A percentile compares a stretch with the other conserved stretches of the same genome.
phyloP scores from a whole-genome alignment of 176 grass and related monocot species.

The Carex pumila region DNA sequence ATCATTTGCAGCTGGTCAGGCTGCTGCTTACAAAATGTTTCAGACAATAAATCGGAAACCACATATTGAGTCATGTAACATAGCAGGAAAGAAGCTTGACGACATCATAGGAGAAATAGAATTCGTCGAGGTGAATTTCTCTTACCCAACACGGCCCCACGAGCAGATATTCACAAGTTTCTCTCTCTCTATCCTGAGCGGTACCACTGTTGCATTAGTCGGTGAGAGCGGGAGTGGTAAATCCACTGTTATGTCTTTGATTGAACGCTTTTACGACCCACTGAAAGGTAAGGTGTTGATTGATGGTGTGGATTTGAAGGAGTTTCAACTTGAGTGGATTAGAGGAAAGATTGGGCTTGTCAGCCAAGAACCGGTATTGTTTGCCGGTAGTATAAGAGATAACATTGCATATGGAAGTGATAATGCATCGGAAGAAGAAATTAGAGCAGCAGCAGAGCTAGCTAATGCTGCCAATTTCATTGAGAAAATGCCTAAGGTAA shows the following conservation, averaged over 20 bases:
- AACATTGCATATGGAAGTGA: conserved; percentile 80
- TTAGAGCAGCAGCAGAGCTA: conserved; percentile 56
- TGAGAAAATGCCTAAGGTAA: conserved; percentile 81
- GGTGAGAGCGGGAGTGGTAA: conserved; percentile 89
- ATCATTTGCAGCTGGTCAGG: conserved; percentile 64
- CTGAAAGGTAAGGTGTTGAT: conserved; percentile 62
- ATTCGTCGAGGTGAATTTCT: conserved; percentile 61
- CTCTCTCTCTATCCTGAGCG: conserved; percentile 45
- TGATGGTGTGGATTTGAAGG: conserved; percentile 56
- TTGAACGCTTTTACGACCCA: conserved; percentile 82
- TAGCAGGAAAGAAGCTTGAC: conserved; percentile 47
- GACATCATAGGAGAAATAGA: conserved; percentile 75
- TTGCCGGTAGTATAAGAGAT: conserved; percentile 63
- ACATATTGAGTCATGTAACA: conserved; percentile 59
- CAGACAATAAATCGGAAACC: conserved; percentile 71
- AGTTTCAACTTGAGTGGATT: conserved; percentile 66
- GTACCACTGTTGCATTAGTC: conserved; percentile 65
- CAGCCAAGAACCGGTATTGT: conserved; percentile 69
- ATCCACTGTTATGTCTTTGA: conserved; percentile 66
- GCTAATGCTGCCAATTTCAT: conserved; percentile 85
- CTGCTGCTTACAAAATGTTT: conserved; percentile 85
- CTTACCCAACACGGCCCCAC: conserved; percentile 61
- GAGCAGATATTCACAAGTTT: conserved; percentile 71
- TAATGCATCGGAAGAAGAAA: conserved; percentile 44
- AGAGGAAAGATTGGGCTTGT: conserved; percentile 85